Evolutionary conservation across 148 eudicot genomes (phyloP).

Genomic region (Selenicereus undatus): DNA sequence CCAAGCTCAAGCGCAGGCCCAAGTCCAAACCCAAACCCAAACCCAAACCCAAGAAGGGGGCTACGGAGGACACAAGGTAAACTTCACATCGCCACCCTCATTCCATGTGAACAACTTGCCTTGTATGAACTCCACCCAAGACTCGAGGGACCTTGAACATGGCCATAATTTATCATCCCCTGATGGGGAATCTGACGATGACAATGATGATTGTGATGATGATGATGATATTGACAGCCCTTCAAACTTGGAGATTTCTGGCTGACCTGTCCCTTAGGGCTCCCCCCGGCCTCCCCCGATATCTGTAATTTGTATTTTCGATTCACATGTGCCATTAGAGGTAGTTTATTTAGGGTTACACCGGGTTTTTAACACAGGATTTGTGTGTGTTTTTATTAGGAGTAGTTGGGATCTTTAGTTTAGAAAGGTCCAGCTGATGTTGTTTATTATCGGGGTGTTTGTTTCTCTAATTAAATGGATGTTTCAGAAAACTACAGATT

Average conservation of each 20-base stretch:
- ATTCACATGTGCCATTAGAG: slow-evolving; percentile 1
- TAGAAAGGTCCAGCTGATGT: slow-evolving; percentile 1
- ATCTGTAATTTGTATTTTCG: slow-evolving; percentile 9
- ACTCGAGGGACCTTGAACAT: slow-evolving; percentile 29
- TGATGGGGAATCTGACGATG: slow-evolving; percentile 47
- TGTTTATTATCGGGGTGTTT: slow-evolving; percentile 8
- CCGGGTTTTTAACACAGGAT: slow-evolving; percentile 8
- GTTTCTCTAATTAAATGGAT: background rate
- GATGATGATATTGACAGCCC: slow-evolving; percentile 20
- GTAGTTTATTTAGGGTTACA: slow-evolving; percentile 7
- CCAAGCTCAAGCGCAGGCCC: background rate
- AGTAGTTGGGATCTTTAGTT: slow-evolving; percentile 5
- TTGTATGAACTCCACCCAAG: slow-evolving; percentile 40
- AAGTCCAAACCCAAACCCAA: background rate
- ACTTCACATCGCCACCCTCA: slow-evolving; percentile 41
- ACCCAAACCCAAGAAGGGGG: slow-evolving; percentile 29
- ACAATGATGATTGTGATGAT: slow-evolving; percentile 14
- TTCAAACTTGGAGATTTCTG: slow-evolving; percentile 26
- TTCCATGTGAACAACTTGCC: slow-evolving; percentile 38
- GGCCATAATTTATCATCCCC: slow-evolving; percentile 38
- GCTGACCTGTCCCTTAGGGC: slow-evolving; percentile 1
- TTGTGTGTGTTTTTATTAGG: background rate
- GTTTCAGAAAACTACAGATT: slow-evolving; percentile 7
- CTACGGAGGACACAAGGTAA: slow-evolving; percentile 40
- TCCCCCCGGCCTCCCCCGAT: background rate